Base-by-base conservation (phyloP, 2,329 filamentous ascomycete genomes). In the Graphilbum sp. region DNA sequence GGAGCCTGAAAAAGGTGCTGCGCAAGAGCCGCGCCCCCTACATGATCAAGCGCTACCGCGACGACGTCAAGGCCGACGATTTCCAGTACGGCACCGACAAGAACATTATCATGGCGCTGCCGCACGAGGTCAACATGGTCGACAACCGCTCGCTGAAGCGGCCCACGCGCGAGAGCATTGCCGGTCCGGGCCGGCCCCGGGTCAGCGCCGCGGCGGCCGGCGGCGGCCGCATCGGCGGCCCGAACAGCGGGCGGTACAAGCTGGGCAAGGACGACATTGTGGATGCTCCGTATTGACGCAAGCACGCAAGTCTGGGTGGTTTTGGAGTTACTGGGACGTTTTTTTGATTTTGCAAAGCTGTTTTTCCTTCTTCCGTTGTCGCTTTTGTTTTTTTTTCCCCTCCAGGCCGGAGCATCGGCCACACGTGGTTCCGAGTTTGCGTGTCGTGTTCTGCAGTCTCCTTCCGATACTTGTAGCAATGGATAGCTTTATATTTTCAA, bases 71-170 rank as follows among this genome's bases (percentile, higher is more conserved):
- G 67, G 90, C 90, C 4, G 90, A 98, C 56, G 93, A 98, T 56
- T 98, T 98, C 75, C 86, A 90, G 51, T 98, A 86, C 52, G 88
- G 88, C 34, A 87, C 79, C 5, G 90, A 98, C 58, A 93, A 94
- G 72, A 95, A 95, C 51, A 85, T 98, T 50, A 94, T 98, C 51
- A 88, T 98, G 27, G 90, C 90, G 1, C 64, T 98, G 45, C 87
- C 90, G 2, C 94, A 98, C 54, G 87, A 96, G 57, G 90, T 98
- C 48, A 92, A 95, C 58, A 96, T 96, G 87, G 84, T 98, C 12
- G 80, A 79, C 34, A 87, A 88, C 58, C 72, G 79, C 49, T 79
- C 75, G 41, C 71, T 98, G 52, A 84, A 84, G 66, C 78, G 78
- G 52, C 86, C 88, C 2, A 96, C 90, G 1, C 67, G 90, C 29